These are phyloP conservation scores for Penicillium sp. DNA, from an alignment of 2,329 filamentous ascomycete species.

Conservation along the genomic window DNA sequence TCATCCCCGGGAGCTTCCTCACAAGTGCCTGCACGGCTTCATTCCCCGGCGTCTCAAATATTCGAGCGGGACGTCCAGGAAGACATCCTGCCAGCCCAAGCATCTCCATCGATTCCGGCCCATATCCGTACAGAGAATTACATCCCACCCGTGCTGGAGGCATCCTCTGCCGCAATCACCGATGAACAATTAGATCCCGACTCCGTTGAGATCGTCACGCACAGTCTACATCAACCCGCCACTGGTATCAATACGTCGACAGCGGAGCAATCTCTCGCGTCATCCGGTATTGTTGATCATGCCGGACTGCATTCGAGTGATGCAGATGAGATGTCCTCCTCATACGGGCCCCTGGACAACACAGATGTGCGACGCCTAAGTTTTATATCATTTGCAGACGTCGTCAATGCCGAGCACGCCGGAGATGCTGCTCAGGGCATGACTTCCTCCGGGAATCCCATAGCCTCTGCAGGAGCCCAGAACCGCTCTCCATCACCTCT, in stretches of 20 bases:
- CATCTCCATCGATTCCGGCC: constrained; percentile 83
- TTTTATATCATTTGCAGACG: constrained; percentile 96
- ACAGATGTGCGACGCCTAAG: constrained; percentile 81
- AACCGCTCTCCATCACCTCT: constrained; percentile 80
- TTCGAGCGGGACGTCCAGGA: constrained; percentile 97
- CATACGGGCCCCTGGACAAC: constrained; percentile 79
- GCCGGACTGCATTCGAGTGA: constrained; percentile 45
- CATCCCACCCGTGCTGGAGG: constrained; percentile 88
- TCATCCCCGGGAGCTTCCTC: constrained; percentile 69
- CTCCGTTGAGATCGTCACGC: constrained; percentile 89
- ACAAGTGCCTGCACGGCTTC: constrained; percentile 70
- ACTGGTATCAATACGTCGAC: constrained; percentile 62
- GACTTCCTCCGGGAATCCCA: constrained; percentile 57
- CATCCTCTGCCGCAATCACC: constrained; percentile 89
- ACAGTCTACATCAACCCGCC: constrained; percentile 80
- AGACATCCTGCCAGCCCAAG: constrained; percentile 66
- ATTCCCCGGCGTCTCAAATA: constrained; percentile 79
- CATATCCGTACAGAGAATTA: constrained; percentile 95
- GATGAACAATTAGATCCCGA: constrained; percentile 84
- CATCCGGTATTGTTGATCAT: constrained; percentile 59
- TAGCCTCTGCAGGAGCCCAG: constrained; percentile 20
- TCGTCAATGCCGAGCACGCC: constrained; percentile 73
- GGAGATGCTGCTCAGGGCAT: constrained; percentile 49
- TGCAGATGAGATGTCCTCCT: constrained; percentile 69
- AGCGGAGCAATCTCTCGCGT: constrained; percentile 39